Conservation (phyloP, 2,329 filamentous ascomycete species). For the Hypoxylon sp. region DNA sequence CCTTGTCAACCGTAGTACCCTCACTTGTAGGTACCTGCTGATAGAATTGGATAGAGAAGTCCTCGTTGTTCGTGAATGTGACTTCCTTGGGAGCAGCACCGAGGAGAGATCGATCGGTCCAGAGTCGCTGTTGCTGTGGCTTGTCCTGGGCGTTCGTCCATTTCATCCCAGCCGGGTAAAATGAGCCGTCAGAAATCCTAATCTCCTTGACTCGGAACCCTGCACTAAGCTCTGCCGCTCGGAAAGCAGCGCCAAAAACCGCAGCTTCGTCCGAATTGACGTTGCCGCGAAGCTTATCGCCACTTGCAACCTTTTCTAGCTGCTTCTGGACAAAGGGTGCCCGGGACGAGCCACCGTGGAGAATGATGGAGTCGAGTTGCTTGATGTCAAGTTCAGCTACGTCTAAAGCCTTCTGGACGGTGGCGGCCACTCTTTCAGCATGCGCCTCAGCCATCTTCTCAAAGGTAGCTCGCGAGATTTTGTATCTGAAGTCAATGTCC, state of each 20-base stretch:
- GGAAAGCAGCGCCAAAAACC: conserved; percentile 94
- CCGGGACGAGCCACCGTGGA: conserved; percentile 88
- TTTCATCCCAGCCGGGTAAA: conserved; percentile 77
- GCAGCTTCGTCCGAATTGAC: conserved; percentile 98
- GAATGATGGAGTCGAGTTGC: conserved; percentile 88
- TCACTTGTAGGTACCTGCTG: conserved; percentile 68
- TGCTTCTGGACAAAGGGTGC: conserved; percentile 94
- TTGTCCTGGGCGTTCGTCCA: conserved; percentile 75
- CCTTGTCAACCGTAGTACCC: conserved; percentile 58
- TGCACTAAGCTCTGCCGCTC: conserved; percentile 88
- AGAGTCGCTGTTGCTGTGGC: conserved; percentile 80
- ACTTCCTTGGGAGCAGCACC: conserved; percentile 83
- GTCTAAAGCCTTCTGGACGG: conserved; percentile 77
- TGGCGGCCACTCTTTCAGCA: conserved; percentile 70
- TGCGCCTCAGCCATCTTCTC: conserved; percentile 78
- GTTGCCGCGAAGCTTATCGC: conserved; percentile 86
- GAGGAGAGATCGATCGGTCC: conserved; percentile 77
- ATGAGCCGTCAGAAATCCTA: conserved; percentile 76
- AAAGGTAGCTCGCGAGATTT: conserved; percentile 80
- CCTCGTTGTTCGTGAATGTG: conserved; percentile 80
- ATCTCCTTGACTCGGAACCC: conserved; percentile 99
- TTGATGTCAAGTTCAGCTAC: conserved; percentile 74
- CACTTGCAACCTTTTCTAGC: conserved; percentile 77
- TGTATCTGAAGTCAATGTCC: conserved; percentile 93
- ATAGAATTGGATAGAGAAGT: conserved; percentile 82